These are phyloP conservation scores for Acanthamoeba royreba DNA, from an alignment of 208 protist species.

Conservation along the genomic window DNA sequence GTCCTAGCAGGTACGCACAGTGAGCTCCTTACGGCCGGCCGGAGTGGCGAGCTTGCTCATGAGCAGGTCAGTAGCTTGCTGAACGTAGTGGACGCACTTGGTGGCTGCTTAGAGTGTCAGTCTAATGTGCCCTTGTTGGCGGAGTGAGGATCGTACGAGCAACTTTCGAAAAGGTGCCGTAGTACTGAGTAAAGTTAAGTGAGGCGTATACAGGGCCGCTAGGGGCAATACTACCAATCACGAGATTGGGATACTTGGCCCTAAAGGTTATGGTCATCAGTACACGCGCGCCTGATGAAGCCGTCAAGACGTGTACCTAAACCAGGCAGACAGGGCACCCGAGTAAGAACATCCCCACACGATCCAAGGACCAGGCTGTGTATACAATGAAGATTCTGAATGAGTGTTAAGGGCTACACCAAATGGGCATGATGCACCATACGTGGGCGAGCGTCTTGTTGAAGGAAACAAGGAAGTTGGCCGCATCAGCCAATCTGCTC, in stretches of 20 bases:
- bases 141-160: background rate
- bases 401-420: no score
- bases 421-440: no score
- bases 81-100: background rate
- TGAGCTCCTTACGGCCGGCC: background rate
- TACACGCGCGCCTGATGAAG: no score
- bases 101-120: no score
- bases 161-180: background rate
- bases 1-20: no score
- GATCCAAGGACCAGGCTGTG: background rate
- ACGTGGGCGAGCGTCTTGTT: background rate
- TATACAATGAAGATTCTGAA: background rate
- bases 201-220: conserved; percentile 1
- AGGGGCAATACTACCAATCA: background rate
- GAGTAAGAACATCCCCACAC: conserved; percentile 43
- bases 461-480: conserved; percentile 22
- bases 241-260: conserved; percentile 40
- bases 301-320: no score
- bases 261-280: no score
- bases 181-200: conserved; percentile 35
- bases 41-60: background rate
- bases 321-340: conserved; percentile 29
- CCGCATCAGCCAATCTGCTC: background rate
- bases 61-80: background rate
- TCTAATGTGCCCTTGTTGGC: no score